A percentile compares a stretch with the other conserved stretches of the same genome.
phyloP scores from a whole-genome alignment of 345 rosid species.

The Syzygium aqueum region DNA sequence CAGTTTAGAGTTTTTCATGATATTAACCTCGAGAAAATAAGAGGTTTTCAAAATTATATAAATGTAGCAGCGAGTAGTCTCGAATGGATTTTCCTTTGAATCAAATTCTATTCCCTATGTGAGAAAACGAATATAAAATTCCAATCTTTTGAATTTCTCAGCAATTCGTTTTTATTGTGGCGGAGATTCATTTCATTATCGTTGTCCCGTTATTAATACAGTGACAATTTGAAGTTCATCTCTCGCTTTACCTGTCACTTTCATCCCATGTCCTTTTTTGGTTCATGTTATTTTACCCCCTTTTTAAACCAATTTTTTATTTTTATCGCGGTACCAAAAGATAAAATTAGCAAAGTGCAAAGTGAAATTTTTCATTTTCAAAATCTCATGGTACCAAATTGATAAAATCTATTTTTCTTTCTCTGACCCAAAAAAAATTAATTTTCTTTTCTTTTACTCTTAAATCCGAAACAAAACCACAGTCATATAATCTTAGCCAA shows the following conservation, averaged over 20 bases:
- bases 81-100: neutral
- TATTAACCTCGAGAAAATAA: too few relatives aligned
- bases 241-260: neutral
- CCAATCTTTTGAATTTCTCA: neutral
- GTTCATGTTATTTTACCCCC: neutral
- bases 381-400: neutral
- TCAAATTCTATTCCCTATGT: neutral
- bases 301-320: neutral
- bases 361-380: neutral
- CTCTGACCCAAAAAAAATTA: neutral
- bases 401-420: neutral
- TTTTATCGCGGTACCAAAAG: neutral
- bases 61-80: neutral
- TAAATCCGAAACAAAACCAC: neutral
- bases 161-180: neutral
- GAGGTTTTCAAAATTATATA: too few relatives aligned
- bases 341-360: neutral
- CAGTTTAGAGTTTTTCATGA: too few relatives aligned
- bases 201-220: neutral
- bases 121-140: neutral
- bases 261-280: neutral
- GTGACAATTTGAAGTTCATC: neutral
- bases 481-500: accelerated
- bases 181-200: neutral
- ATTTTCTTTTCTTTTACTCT: neutral